Percentiles rank a stretch among this genome's conserved stretches.
Evolutionary conservation across 192 early-diverging fungal genomes (phyloP).

Genomic region (Rhizophlyctis rosea): DNA sequence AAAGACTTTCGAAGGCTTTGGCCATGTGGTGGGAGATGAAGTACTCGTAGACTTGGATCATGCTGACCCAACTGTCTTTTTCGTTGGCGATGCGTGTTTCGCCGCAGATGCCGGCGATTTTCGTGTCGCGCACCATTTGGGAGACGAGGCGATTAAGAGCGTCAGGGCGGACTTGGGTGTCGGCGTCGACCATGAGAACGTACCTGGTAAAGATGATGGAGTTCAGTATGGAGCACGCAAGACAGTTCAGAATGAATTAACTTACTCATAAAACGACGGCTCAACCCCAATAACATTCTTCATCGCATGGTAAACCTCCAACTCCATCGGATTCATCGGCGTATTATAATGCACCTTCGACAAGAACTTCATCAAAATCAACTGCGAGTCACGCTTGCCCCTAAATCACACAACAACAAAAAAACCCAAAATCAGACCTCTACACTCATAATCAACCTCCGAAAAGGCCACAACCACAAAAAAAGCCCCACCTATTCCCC

Average conservation of each 20-base stretch:
- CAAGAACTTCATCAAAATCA: conserved; percentile 92
- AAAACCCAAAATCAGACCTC: background rate
- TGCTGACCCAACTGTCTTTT: conserved; percentile 82
- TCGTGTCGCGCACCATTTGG: conserved; percentile 77
- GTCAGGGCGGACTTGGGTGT: conserved; percentile 72
- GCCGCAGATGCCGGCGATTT: conserved; percentile 86
- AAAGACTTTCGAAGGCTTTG: conserved; percentile 52
- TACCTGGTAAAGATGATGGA: conserved; percentile 29
- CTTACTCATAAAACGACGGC: conserved; percentile 78
- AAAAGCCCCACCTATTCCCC: conserved; percentile 70
- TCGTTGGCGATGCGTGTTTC: conserved; percentile 88
- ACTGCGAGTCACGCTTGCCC: conserved; percentile 95
- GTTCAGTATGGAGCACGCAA: no score
- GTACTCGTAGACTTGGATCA: conserved; percentile 92
- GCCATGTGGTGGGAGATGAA: conserved; percentile 43
- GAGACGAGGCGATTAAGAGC: conserved; percentile 85
- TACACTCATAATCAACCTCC: background rate
- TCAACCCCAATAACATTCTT: conserved; percentile 91
- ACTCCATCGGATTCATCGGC: conserved; percentile 86
- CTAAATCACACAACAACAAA: conserved; percentile 2
- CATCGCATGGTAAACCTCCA: conserved; percentile 91
- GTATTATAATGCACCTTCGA: conserved; percentile 83
- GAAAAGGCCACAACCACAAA: background rate
- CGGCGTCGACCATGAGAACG: conserved; percentile 93
- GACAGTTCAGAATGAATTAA: no score